These are phyloP conservation scores for Cicer judaicum DNA, from an alignment of 306 rosid genomes.

Conservation along the genomic window DNA sequence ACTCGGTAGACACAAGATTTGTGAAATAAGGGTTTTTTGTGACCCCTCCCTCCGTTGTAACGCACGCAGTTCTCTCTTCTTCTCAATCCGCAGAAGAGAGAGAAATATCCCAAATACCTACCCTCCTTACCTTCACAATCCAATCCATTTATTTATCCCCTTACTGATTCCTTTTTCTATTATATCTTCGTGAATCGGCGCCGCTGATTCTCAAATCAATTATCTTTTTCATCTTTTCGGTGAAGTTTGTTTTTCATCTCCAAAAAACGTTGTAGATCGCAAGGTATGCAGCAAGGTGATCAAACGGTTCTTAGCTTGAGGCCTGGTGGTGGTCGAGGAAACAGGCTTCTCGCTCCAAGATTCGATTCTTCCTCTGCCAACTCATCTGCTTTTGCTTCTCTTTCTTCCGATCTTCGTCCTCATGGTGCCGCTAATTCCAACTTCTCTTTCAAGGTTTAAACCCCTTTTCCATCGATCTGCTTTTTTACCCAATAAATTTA, in stretches of 20 bases:
- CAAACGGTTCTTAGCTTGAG: conserved; percentile 89
- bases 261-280: conserved; percentile 52
- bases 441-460: conserved; percentile 69
- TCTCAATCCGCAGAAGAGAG: conserved; percentile 72
- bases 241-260: conserved; percentile 39
- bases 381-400: conserved; percentile 69
- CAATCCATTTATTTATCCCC: conserved; percentile 14
- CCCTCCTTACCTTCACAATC: not conserved
- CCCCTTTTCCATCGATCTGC: conserved; percentile 49
- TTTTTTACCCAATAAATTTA: conserved; percentile 39
- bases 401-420: conserved; percentile 76
- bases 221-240: conserved; percentile 38
- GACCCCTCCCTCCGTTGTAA: conserved; percentile 34
- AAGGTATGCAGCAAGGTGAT: conserved; percentile 99
- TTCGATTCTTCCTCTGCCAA: conserved; percentile 66
- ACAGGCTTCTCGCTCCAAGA: conserved; percentile 77
- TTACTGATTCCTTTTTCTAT: not conserved
- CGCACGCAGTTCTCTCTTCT: conserved; percentile 55
- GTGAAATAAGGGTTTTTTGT: conserved; percentile 55
- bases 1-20: too few species aligned
- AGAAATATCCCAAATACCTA: conserved; percentile 55
- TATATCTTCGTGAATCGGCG: conserved; percentile 24
- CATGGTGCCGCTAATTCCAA: conserved; percentile 58
- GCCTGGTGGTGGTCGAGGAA: conserved; percentile 98
- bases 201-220: conserved; percentile 62